phyloP scores from a whole-genome alignment of 305 asterid species.

The Fraxinus angustifolia region DNA sequence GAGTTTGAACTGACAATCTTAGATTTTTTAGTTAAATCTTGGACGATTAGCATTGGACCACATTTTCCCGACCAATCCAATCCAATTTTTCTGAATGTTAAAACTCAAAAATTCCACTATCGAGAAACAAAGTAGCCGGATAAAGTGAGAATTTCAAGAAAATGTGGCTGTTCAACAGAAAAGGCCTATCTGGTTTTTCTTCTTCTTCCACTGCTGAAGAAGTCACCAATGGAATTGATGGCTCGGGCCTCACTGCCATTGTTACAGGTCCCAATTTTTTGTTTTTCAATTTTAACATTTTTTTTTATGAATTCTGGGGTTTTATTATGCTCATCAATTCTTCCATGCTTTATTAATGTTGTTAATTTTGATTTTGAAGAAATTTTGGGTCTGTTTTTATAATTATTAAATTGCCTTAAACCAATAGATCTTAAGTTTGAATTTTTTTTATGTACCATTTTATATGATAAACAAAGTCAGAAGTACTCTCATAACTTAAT shows the following conservation, averaged over 20 bases:
- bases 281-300: background rate
- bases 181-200: slow-evolving; percentile 63
- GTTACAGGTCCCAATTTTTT: slow-evolving; percentile 56
- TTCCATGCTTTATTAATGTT: background rate
- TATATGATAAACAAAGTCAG: background rate
- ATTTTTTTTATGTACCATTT: background rate
- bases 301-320: background rate
- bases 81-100: background rate
- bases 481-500: background rate
- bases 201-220: slow-evolving; percentile 65
- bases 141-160: background rate
- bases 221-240: slow-evolving; percentile 71
- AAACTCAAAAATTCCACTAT: background rate
- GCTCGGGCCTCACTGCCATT: slow-evolving; percentile 73
- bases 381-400: background rate
- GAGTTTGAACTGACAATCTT: background rate
- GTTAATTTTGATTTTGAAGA: background rate
- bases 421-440: background rate
- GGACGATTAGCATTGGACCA: background rate
- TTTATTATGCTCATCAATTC: background rate
- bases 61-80: background rate
- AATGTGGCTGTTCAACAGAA: slow-evolving; percentile 52
- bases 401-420: background rate
- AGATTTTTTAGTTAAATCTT: background rate
- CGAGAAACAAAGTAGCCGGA: background rate